A percentile compares a stretch with the other conserved stretches of the same genome.
phyloP scores from a whole-genome alignment of 768 basidiomycete genomes.

The Tricholoma terreum region DNA sequence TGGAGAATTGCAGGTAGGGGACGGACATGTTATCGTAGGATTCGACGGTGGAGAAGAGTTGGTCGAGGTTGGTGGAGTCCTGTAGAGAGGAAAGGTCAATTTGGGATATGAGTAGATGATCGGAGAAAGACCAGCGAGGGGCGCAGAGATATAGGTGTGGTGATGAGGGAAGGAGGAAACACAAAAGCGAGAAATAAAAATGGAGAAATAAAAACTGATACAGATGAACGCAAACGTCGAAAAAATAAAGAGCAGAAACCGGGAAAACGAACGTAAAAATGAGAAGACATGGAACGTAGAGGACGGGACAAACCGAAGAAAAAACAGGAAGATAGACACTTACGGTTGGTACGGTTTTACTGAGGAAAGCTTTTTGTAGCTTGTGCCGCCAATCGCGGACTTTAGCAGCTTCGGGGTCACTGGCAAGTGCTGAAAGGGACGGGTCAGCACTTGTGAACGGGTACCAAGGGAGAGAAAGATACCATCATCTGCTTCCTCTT shows the following conservation, averaged over 20 bases:
- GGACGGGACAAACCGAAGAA: neutral
- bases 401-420: slow-evolving; percentile 61
- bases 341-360: slow-evolving; percentile 17
- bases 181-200: neutral
- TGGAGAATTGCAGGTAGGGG: slow-evolving; percentile 70
- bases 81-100: slow-evolving; percentile 20
- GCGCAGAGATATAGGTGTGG: neutral
- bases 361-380: slow-evolving; percentile 69
- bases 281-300: neutral
- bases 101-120: neutral
- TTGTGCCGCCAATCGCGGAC: slow-evolving; percentile 82
- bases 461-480: slow-evolving; percentile 22
- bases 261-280: neutral
- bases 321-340: slow-evolving; percentile 5
- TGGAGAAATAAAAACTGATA: neutral
- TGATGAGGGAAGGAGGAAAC: neutral
- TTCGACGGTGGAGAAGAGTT: slow-evolving; percentile 68
- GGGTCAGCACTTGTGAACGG: neutral
- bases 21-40: slow-evolving; percentile 67
- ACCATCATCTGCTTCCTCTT: slow-evolving; percentile 64
- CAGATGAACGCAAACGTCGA: too few relatives aligned
- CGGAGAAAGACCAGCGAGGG: neutral
- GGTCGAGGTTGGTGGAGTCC: slow-evolving; percentile 71
- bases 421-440: slow-evolving; percentile 28
- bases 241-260: neutral